These are phyloP conservation scores for Lolium rigidum DNA, from an alignment of 176 grass and related monocot species.

Conservation along the genomic window DNA sequence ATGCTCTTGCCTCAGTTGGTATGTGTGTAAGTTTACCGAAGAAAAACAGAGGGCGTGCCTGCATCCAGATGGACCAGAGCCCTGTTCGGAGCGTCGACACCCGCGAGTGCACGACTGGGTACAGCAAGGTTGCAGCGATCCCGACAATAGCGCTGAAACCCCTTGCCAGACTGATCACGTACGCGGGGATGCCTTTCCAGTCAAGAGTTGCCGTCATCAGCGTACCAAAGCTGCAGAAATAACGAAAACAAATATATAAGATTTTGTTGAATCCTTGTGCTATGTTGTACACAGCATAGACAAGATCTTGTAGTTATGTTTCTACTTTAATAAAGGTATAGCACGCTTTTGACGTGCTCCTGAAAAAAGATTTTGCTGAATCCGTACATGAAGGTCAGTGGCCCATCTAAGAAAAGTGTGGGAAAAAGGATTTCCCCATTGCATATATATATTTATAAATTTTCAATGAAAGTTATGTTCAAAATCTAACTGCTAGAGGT, in stretches of 20 bases:
- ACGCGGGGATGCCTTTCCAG: slow-evolving; percentile 89
- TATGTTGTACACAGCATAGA: too few relatives aligned
- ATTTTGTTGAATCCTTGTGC: neutral
- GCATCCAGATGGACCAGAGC: slow-evolving; percentile 86
- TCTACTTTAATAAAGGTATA: too few relatives aligned
- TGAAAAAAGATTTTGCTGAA: too few relatives aligned
- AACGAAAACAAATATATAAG: neutral
- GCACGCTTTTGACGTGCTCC: too few relatives aligned
- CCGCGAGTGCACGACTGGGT: slow-evolving; percentile 64
- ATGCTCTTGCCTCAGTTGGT: neutral
- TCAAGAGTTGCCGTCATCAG: slow-evolving; percentile 88
- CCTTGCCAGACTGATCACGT: slow-evolving; percentile 75
- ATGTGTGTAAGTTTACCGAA: neutral
- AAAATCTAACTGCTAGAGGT: too few relatives aligned
- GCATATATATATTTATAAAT: too few relatives aligned
- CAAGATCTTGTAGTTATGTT: too few relatives aligned
- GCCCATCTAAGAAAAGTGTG: neutral
- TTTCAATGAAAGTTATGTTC: too few relatives aligned
- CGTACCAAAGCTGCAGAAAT: slow-evolving; percentile 71
- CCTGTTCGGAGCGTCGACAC: slow-evolving; percentile 79
- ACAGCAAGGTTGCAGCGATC: slow-evolving; percentile 76
- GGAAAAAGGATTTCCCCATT: too few relatives aligned
- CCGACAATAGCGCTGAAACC: slow-evolving; percentile 73
- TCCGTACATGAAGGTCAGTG: neutral
- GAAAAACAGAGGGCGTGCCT: slow-evolving; percentile 16